Evolutionary conservation across 495 filamentous ascomycete species (phyloP), one percentile per base, ranked within the genome.

Genomic region (Aspergillus nanangensis): DNA sequence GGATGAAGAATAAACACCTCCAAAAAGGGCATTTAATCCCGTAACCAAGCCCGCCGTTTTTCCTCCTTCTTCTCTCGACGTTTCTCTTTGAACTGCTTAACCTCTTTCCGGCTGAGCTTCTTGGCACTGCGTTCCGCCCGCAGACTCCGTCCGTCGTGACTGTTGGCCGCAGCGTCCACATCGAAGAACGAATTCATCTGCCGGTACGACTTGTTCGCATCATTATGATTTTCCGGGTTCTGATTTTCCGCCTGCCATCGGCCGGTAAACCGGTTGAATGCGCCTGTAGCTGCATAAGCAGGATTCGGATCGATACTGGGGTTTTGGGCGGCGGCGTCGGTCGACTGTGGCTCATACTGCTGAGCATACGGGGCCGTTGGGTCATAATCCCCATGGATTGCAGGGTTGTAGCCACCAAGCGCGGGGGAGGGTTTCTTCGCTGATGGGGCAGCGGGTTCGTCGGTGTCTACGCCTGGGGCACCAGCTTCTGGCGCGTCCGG

Each of bases 141-240:
- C 40, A 98, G 67, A 60, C 90, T 95, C 44, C 87, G 80, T 5
- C 93, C 93, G 57, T 95, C 86, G 53, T 98, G 93, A 50, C 78
- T 82, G 60, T 96, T 96, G 1, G 94, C 94, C 17, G 91, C 92
- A 9, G 90, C 88, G 69, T 97, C 93, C n/a, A 97, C 93, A 58
- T 97, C 94, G 59, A 95, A 98, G 67, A 83, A 98, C 8, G 91
- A 88, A 58, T 84, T 84, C 87, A 97, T 87, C 73, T 97, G 93
- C 37, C 94, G 75, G 44, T 72, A 77, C 33, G 81, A 81, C 75
- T 96, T 96, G 52, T 88, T 88, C 63, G 93, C 90, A 58, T 96
- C 93, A 53, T 84, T 88, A 73, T 88, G 83, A 11, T 79, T 78
- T 40, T 90, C 87, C 2, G 94, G 83, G 3, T 69, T 82, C 48